These are phyloP conservation scores for Trichophyton equinum DNA, from an alignment of 2,329 filamentous ascomycete species.

Conservation along the genomic window DNA sequence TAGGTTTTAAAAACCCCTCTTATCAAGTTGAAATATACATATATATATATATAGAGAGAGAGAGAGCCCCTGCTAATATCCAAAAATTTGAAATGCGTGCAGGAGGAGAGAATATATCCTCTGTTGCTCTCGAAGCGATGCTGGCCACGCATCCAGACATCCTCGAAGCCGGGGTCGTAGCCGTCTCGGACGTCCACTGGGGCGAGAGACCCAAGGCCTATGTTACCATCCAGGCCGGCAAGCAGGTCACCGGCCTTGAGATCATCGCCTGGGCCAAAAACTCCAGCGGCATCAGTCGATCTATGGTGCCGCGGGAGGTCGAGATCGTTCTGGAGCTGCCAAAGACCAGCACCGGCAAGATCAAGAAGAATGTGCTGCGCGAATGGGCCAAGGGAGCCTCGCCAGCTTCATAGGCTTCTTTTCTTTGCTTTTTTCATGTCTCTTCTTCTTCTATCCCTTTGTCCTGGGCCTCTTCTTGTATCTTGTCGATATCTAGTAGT, in stretches of 20 bases:
- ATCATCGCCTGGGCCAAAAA: slow-evolving; percentile 79
- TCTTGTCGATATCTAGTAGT: not conserved
- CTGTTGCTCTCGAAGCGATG: slow-evolving; percentile 81
- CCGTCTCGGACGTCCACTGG: slow-evolving; percentile 79
- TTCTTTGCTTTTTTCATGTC: not conserved
- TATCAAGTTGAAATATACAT: no score
- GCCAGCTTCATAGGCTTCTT: not conserved
- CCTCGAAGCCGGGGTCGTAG: slow-evolving; percentile 82
- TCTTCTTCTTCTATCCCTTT: not conserved
- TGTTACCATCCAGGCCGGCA: slow-evolving; percentile 64
- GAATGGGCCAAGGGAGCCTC: slow-evolving; percentile 60
- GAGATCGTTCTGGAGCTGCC: slow-evolving; percentile 79
- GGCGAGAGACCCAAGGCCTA: slow-evolving; percentile 94
- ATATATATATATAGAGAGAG: no score
- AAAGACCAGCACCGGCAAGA: slow-evolving; percentile 94
- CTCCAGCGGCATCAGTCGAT: slow-evolving; percentile 68
- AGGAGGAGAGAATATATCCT: slow-evolving; percentile 96
- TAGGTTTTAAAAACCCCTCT: slow-evolving; percentile 28
- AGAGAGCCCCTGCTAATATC: not conserved
- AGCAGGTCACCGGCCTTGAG: slow-evolving; percentile 48
- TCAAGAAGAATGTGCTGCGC: slow-evolving; percentile 85
- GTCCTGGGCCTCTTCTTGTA: no score
- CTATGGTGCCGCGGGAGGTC: slow-evolving; percentile 67
- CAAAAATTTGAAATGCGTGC: not conserved
- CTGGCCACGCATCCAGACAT: slow-evolving; percentile 77